Base-by-base conservation (phyloP, 192 early-diverging fungal genomes). In the Linnemannia hyalina region DNA sequence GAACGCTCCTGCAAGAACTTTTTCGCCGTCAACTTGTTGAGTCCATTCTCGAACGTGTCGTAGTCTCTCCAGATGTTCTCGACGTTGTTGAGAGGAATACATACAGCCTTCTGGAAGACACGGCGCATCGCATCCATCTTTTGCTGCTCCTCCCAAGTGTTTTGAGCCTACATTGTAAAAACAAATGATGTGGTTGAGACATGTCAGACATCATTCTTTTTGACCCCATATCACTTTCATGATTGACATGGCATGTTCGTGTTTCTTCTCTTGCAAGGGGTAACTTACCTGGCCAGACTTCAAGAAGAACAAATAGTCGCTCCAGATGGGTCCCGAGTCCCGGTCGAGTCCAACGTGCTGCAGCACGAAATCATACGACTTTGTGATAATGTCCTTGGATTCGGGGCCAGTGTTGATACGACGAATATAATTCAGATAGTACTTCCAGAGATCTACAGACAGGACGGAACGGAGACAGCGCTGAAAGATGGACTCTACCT, bases 11-110 rank as follows among this genome's bases (percentile, higher is more conserved):
- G 91, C 29, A 98, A 85, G 79, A 96, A 94, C 78, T 97, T 97
- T 88, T 98, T 99, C 68, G 97, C 97, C 80, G 95, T 95, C 68
- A 96, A 78, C 79, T 96, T 94, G 88, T 96, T 97, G 23, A 97
- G 88, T 9, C 89, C 90, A 80, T 96, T 98, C 79, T 98, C 97
- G 90, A 96, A 98, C 38, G 93, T 88, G 88, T 99, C 98, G 88
- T 98, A 98, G 54, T 97, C 94, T 73, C 97, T 97, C 98, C 98
- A 99, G 20, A 99, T 92, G 82, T 95, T 91, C 76, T 98, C 97
- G 20, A 99, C 92, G 69, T 97, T 97, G 71, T 93, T 89, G 54
- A 97, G 76, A 2, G 98, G 98, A 41, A 97, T 96, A 44, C 92
- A 89, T n/a, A 98, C 92, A 29, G 97, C 98, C 42, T 92, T 90